phyloP scores from a whole-genome alignment of 148 eudicot species.

The Rhododendron griersonianum region DNA sequence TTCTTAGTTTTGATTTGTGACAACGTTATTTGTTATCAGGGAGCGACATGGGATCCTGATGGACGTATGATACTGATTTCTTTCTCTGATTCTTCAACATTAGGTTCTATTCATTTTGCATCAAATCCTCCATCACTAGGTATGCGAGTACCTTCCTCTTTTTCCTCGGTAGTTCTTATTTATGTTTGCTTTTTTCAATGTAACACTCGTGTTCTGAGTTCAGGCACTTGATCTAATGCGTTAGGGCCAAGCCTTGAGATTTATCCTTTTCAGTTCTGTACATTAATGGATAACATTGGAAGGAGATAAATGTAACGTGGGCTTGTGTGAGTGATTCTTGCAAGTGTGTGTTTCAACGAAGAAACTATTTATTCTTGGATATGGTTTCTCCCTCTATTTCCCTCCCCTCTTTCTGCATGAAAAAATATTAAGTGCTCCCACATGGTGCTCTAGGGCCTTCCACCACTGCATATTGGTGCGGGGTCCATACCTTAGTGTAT shows the following conservation, averaged over 20 bases:
- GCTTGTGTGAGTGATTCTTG: not conserved
- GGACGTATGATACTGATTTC: conserved; percentile 84
- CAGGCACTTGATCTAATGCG: not conserved
- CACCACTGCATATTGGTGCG: not conserved
- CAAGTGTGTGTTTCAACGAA: not conserved
- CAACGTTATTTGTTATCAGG: conserved; percentile 37
- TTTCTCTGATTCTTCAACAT: conserved; percentile 71
- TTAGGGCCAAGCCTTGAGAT: not conserved
- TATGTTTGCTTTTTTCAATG: not conserved
- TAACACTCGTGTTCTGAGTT: not conserved
- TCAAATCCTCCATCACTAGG: conserved; percentile 98
- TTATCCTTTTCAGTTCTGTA: not conserved
- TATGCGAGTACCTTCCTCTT: conserved; percentile 12
- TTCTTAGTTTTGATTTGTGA: conserved; percentile 1
- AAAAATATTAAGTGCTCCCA: not conserved
- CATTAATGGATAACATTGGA: not conserved
- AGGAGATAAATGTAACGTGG: not conserved
- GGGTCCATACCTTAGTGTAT: not conserved
- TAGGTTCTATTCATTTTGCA: conserved; percentile 94
- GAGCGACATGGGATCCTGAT: conserved; percentile 98
- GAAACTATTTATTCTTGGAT: not conserved
- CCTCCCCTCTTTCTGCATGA: not conserved
- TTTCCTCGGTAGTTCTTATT: not conserved
- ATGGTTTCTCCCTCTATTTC: not conserved
- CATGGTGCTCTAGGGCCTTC: not conserved